Evolutionary conservation across 306 rosid species (phyloP).

Genomic region (Vigna unguiculata): DNA sequence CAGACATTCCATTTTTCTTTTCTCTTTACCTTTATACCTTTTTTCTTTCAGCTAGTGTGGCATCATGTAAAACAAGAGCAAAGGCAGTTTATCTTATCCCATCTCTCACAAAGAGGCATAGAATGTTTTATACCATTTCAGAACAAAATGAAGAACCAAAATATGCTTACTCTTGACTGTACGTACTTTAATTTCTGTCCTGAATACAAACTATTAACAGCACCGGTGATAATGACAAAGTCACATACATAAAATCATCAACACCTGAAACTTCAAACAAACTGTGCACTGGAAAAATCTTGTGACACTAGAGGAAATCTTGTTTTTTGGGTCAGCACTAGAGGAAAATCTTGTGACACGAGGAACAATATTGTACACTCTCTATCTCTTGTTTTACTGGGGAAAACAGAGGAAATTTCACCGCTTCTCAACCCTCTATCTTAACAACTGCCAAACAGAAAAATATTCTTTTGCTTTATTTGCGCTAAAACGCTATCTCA

Average conservation of each 20-base stretch:
- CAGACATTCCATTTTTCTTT: slow-evolving; percentile 2
- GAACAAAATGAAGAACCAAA: slow-evolving; percentile 28
- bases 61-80: background rate
- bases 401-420: background rate
- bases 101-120: slow-evolving; percentile 29
- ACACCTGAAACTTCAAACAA: slow-evolving; percentile 27
- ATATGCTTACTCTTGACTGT: background rate
- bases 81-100: background rate
- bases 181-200: slow-evolving; percentile 22
- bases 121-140: slow-evolving; percentile 8
- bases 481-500: slow-evolving; percentile 9
- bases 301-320: background rate
- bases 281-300: slow-evolving; percentile 2
- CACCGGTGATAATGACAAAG: slow-evolving; percentile 24
- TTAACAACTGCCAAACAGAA: slow-evolving; percentile 15
- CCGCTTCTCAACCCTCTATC: slow-evolving; percentile 15
- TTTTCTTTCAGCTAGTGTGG: background rate
- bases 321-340: background rate
- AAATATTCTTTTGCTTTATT: slow-evolving; percentile 12
- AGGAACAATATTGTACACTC: background rate
- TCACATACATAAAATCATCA: slow-evolving; percentile 12
- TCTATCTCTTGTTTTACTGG: background rate
- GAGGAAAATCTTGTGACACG: background rate
- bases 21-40: background rate
- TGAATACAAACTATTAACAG: slow-evolving; percentile 31